Base-by-base conservation (phyloP, 345 rosid species). In the Mercurialis annua region DNA sequence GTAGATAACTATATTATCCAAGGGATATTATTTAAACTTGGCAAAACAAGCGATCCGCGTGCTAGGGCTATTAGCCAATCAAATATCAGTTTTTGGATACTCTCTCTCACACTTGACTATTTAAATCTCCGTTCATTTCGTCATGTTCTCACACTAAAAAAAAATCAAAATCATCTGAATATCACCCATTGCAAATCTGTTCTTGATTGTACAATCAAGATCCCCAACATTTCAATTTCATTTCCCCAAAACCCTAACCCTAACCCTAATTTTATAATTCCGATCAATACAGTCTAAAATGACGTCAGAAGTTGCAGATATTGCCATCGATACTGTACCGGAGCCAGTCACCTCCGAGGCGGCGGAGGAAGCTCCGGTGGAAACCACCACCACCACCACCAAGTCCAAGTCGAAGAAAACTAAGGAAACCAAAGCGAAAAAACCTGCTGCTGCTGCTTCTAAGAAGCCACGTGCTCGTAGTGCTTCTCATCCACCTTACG, bases 401-500 rank as follows among this genome's bases (percentile, higher is more conserved):
- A 86, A 80, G 26, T 59, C 34, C 31, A 87, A 65, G 57, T 50
- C 78, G 0, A 90, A 74, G 88, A 81, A 81, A 71, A 51, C 78
- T 0, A 83, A 82, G 66, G 91, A 77, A 29, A 63, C 81, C 23
- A 86, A 86, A 46, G 56, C 76, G 14, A 84, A 78, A 66, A 86
- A 88, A 67, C 63, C 80, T 6, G 76, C 80, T 26, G 74, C 81
- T 10, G 75, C 77, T 26, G 74, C 83, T 61, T 65, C 82, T 0
- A 84, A 36, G 81, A 89, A 83, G 63, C 80, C 76, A 29, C 59
- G 65, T 17, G 6, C 46, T 27, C 62, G 67, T 34, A 16, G 26
- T 7, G 40, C 76, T 49, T 47, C 89, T 30, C 96, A 91, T 24
- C 97, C 97, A 69, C 49, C 92, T 0, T 91, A 85, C 43, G 90